These are phyloP conservation scores for Mortierella sp. DNA, from an alignment of 371 early-diverging fungal species.

Conservation along the genomic window DNA sequence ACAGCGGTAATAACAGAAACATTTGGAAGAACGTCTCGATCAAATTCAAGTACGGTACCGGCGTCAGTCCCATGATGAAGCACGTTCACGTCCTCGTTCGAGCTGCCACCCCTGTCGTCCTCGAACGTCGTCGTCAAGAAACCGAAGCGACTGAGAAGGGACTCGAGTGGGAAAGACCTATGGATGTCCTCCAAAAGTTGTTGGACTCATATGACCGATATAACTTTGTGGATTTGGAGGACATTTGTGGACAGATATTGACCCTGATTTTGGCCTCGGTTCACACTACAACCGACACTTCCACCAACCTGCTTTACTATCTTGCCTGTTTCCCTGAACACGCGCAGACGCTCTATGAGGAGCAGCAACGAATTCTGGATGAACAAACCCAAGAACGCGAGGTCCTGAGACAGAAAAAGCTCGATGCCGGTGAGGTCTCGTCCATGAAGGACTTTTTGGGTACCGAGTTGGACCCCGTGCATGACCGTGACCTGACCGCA, in stretches of 20 bases:
- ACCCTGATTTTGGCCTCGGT: conserved; percentile 56
- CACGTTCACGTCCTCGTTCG: conserved; percentile 28
- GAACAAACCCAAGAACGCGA: conserved; percentile 25
- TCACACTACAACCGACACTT: conserved; percentile 54
- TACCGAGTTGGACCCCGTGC: conserved; percentile 30
- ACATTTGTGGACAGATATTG: conserved; percentile 49
- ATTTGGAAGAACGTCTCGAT: conserved; percentile 22
- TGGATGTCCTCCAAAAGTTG: conserved; percentile 37
- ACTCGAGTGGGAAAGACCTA: conserved; percentile 17
- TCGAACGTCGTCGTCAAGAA: conserved; percentile 37
- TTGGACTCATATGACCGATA: conserved; percentile 48
- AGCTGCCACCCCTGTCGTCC: conserved; percentile 27
- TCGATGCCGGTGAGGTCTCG: conserved; percentile 10
- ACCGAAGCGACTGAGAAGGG: conserved; percentile 23
- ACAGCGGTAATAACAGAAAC: not conserved
- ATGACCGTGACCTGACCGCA: conserved; percentile 41
- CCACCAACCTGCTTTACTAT: conserved; percentile 53
- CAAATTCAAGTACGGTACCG: conserved; percentile 14
- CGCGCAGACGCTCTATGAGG: conserved; percentile 51
- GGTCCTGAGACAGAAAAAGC: conserved; percentile 8
- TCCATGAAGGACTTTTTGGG: conserved; percentile 14
- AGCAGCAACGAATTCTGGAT: conserved; percentile 52
- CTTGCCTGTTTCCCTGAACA: conserved; percentile 57
- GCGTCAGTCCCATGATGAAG: conserved; percentile 21
- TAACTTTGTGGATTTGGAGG: conserved; percentile 39